Conservation (phyloP, 1,284 basidiomycete genomes). For the Leucoagaricus sp. region DNA sequence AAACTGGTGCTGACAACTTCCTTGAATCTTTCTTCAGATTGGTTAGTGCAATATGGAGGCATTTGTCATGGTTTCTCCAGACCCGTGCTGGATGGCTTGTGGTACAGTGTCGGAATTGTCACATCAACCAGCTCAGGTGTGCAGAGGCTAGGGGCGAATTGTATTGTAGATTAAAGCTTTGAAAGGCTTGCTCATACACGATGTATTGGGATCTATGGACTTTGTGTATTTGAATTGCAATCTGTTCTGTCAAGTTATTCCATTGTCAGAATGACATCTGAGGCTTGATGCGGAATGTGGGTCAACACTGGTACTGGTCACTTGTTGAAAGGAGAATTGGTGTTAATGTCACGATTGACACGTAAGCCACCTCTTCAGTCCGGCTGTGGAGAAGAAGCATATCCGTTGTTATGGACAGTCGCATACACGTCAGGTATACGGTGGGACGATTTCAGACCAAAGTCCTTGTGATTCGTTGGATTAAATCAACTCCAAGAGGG, state of each 20-base stretch:
- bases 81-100: conserved; percentile 48
- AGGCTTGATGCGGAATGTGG: too few species aligned
- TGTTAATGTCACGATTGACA: neutral
- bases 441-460: neutral
- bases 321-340: neutral
- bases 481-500: neutral
- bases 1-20: conserved; percentile 8
- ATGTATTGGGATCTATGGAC: neutral
- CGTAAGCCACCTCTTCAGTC: neutral
- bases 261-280: too few species aligned
- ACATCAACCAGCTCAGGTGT: conserved; percentile 49
- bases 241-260: too few species aligned
- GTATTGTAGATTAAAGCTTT: neutral
- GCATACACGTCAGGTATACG: neutral
- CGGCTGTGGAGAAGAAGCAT: neutral
- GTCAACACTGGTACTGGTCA: neutral
- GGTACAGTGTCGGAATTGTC: conserved; percentile 15
- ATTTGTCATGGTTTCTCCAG: conserved; percentile 55
- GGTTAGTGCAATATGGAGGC: neutral
- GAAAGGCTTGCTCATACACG: too few species aligned
- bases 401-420: neutral
- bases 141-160: conserved; percentile 48
- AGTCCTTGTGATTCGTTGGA: neutral
- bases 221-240: neutral
- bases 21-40: neutral